phyloP scores from a whole-genome alignment of 2,329 filamentous ascomycete species.

The Cercospora sp. region DNA sequence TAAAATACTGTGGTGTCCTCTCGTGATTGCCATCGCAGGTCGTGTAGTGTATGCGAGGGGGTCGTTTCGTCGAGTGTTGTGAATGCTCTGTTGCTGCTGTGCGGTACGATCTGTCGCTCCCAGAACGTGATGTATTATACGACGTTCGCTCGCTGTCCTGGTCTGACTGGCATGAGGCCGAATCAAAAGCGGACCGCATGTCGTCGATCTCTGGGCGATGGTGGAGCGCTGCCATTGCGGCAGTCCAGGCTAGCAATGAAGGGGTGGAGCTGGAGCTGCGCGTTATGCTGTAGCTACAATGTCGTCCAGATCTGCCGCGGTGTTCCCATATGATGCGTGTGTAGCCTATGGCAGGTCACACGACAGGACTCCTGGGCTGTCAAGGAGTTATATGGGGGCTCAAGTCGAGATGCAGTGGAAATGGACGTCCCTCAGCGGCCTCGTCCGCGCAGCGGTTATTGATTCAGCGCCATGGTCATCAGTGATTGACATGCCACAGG shows the following conservation, averaged over 20 bases:
- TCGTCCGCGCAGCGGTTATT: constrained; percentile 7
- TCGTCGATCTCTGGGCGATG: constrained; percentile 34
- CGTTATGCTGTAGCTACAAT: constrained; percentile 17
- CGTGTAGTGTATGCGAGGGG: constrained; percentile 32
- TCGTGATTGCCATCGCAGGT: constrained; percentile 30
- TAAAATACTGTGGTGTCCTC: constrained; percentile 27
- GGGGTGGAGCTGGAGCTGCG: constrained; percentile 10
- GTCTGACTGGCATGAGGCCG: constrained; percentile 25
- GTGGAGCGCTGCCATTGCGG: constrained; percentile 31
- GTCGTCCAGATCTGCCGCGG: constrained; percentile 10
- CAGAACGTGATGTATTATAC: constrained; percentile 21
- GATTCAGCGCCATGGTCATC: constrained; percentile 15
- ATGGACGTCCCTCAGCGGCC: background rate
- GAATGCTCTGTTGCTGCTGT: constrained; percentile 34
- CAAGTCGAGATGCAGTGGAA: constrained; percentile 5
- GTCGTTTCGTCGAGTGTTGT: constrained; percentile 26
- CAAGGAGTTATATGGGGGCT: constrained; percentile 3
- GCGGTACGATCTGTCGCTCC: constrained; percentile 32
- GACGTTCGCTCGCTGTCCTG: constrained; percentile 26
- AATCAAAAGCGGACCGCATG: constrained; percentile 35
- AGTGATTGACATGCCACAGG: constrained; percentile 12
- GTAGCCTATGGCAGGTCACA: constrained; percentile 21
- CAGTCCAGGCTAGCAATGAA: constrained; percentile 4
- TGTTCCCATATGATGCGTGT: constrained; percentile 12
- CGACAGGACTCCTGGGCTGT: constrained; percentile 1